These are phyloP conservation scores for Chondrus crispus DNA, from an alignment of 23 red algal genomes.

Conservation along the genomic window DNA sequence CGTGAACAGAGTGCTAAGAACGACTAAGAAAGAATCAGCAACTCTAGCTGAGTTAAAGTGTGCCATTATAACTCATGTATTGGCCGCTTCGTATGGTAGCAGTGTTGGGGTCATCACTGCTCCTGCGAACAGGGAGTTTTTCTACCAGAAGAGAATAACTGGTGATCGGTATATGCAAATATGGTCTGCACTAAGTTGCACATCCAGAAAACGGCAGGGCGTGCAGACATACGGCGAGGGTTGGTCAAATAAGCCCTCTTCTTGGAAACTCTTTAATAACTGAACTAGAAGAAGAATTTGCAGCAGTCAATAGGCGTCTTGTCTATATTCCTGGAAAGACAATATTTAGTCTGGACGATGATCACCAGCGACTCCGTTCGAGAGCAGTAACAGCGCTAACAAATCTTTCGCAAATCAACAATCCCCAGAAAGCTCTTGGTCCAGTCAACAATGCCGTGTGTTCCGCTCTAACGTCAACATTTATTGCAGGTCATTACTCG, in stretches of 20 bases:
- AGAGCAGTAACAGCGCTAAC: neutral
- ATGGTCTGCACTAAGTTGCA: neutral
- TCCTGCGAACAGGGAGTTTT: neutral
- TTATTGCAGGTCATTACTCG: neutral
- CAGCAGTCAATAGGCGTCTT: neutral
- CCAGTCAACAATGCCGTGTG: neutral
- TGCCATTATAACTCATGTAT: neutral
- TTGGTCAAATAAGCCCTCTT: neutral
- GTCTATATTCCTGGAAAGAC: neutral
- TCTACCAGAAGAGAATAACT: neutral
- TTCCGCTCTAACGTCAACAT: neutral
- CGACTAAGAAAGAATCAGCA: neutral
- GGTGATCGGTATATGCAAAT: neutral
- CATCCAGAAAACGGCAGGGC: neutral
- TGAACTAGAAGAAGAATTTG: conserved; percentile 2
- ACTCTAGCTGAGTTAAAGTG: neutral
- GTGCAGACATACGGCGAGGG: neutral
- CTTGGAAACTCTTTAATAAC: neutral
- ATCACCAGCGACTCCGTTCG: neutral
- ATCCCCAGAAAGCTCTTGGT: neutral
- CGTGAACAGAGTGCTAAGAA: conserved; percentile 14
- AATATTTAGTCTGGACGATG: neutral
- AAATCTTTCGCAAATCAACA: neutral
- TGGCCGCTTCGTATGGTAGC: neutral
- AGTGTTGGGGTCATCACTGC: neutral